A percentile compares a stretch with the other conserved stretches of the same genome.
Evolutionary conservation across 345 rosid species (phyloP).

Genomic region (Kernera saxatilis): DNA sequence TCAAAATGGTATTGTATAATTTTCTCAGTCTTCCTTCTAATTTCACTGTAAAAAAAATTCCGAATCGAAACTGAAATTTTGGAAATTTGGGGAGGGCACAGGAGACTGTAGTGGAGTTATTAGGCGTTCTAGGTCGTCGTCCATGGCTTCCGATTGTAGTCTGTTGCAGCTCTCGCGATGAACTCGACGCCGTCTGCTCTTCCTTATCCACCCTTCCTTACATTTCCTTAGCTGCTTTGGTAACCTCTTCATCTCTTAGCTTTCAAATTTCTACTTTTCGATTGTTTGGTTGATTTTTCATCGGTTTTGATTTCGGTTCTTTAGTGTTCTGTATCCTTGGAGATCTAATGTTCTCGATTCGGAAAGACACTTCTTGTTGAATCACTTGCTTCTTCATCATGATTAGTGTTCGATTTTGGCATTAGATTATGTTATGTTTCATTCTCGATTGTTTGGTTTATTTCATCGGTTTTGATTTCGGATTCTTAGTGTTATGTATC

Average conservation of each 20-base stretch:
- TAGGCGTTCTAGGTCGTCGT: conserved; percentile 63
- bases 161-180: conserved; percentile 90
- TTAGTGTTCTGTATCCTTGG: not conserved
- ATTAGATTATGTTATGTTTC: not conserved
- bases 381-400: not conserved
- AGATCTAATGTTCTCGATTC: not conserved
- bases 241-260: conserved; percentile 22
- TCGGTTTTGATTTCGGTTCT: not conserved
- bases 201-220: conserved; percentile 66
- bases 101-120: conserved; percentile 71
- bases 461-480: not conserved
- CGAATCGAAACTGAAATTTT: not conserved
- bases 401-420: not conserved
- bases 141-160: conserved; percentile 68
- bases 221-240: conserved; percentile 65
- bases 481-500: not conserved
- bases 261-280: not conserved
- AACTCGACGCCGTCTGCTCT: conserved; percentile 81
- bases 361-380: not conserved
- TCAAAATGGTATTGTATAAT: conserved; percentile 55
- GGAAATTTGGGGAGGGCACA: conserved; percentile 7
- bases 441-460: not conserved
- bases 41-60: not conserved
- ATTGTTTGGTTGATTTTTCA: not conserved
- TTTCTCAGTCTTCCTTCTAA: not conserved